Evolutionary conservation across 345 rosid species (phyloP), one percentile per base, ranked within the genome.

Genomic region (Acer campestre): DNA sequence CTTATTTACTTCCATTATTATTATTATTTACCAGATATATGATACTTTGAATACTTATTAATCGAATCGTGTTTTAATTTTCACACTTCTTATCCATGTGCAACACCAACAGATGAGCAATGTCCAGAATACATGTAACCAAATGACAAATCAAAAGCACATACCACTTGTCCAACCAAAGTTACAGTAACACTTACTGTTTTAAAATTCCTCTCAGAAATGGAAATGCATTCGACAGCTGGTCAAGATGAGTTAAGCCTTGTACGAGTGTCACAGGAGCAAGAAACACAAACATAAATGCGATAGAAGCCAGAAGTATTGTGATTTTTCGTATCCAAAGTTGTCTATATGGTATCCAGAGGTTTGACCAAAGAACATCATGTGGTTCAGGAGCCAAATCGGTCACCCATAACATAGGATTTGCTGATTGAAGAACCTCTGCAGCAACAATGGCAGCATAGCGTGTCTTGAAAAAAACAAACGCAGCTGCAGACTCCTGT

Each of bases 371-470:
- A 70, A 89, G 86, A 76, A 96, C 89, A 85, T 96, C 99, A 85
- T 80, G 90, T 70, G 98, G 98, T 71, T 92, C 97, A 62, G 99
- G 98, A 76, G 99, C 99, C 73, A 84, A 79, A 77, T 94, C 87
- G 46, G 95, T 91, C 68, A 89, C 98, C 99, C 99, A 96, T 80
- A 85, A 76, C 99, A 96, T 92, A 44, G 99, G 97, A 88, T 94
- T 90, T 79, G 93, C 71, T 84, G 97, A 86, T 68, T 92, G 97
- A 80, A 89, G 97, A 85, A 88, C 78, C 86, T 91, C 91, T 14
- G 98, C 87, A 78, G 93, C 95, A 76, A 92, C 82, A 55, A 82
- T 86, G 75, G 99, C 98, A 86, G 92, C 89, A 81, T 85, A 92
- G 61, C 98, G 97, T 73, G 91, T 91, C 88, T 87, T 92, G 83